phyloP scores from a whole-genome alignment of 73 alveolate genomes.

The Urostyla sp. region DNA sequence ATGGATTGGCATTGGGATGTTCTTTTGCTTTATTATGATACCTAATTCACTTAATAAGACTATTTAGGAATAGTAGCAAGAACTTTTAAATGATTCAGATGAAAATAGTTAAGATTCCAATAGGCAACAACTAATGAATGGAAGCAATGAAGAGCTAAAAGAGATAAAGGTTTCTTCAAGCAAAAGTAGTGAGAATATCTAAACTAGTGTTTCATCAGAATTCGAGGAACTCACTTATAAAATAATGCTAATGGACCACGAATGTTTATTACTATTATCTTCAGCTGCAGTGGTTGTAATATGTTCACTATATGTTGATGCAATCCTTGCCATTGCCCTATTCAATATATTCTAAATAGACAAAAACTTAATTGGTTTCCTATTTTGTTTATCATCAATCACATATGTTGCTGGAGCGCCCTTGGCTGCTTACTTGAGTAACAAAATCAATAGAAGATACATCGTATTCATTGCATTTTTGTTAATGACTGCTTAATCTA shows the following conservation, averaged over 20 bases:
- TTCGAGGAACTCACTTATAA: slow-evolving; percentile 15
- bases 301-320: slow-evolving; percentile 30
- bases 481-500: slow-evolving; percentile 3
- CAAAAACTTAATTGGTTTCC: slow-evolving; percentile 11
- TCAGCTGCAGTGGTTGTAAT: slow-evolving; percentile 46
- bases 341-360: neutral
- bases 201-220: neutral
- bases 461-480: slow-evolving; percentile 20
- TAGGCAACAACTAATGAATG: too few species aligned
- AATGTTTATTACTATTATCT: neutral
- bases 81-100: neutral
- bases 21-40: slow-evolving; percentile 10
- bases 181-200: neutral
- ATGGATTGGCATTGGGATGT: slow-evolving; percentile 5
- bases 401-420: slow-evolving; percentile 44
- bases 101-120: too few species aligned
- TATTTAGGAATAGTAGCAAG: neutral
- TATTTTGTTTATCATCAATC: slow-evolving; percentile 26
- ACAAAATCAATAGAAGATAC: neutral
- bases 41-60: slow-evolving; percentile 19
- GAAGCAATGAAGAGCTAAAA: too few species aligned
- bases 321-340: slow-evolving; percentile 12
- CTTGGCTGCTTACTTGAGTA: slow-evolving; percentile 5
- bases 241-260: neutral
- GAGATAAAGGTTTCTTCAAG: too few species aligned